Conservation (phyloP, 441 rosid species). For the Biscutella laevigata region DNA sequence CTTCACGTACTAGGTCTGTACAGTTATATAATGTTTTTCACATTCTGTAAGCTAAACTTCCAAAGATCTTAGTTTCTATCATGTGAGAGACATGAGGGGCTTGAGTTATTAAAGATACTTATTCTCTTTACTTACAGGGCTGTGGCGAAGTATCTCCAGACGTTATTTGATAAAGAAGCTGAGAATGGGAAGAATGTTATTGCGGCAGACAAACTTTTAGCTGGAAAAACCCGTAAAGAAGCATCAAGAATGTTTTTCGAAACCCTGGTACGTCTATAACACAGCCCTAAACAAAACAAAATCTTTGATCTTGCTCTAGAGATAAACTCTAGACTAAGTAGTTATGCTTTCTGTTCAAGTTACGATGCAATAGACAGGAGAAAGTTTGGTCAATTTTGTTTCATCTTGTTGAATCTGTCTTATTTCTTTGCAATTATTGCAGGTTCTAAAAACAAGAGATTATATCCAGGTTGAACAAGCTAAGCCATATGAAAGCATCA, state of each 20-base stretch:
- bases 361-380: not conserved
- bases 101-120: constrained; percentile 1
- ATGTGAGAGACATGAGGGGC: not conserved
- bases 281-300: not conserved
- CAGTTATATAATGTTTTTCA: not conserved
- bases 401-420: not conserved
- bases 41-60: not conserved
- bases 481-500: constrained; percentile 55
- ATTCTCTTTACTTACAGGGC: constrained; percentile 43
- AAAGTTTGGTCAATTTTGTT: not conserved
- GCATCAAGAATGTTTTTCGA: constrained; percentile 98
- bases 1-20: constrained; percentile 88
- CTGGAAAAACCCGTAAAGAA: constrained; percentile 95
- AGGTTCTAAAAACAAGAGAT: constrained; percentile 93
- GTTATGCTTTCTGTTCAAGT: too few relatives aligned
- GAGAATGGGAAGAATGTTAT: constrained; percentile 49
- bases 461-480: constrained; percentile 84
- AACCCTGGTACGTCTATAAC: constrained; percentile 61
- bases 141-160: constrained; percentile 86
- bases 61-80: not conserved
- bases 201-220: constrained; percentile 58
- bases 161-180: constrained; percentile 59
- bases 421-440: constrained; percentile 14
- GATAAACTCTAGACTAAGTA: not conserved
- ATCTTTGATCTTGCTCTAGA: not conserved